Base-by-base conservation (phyloP, 2,329 filamentous ascomycete genomes). In the Cladosporium sp. region DNA sequence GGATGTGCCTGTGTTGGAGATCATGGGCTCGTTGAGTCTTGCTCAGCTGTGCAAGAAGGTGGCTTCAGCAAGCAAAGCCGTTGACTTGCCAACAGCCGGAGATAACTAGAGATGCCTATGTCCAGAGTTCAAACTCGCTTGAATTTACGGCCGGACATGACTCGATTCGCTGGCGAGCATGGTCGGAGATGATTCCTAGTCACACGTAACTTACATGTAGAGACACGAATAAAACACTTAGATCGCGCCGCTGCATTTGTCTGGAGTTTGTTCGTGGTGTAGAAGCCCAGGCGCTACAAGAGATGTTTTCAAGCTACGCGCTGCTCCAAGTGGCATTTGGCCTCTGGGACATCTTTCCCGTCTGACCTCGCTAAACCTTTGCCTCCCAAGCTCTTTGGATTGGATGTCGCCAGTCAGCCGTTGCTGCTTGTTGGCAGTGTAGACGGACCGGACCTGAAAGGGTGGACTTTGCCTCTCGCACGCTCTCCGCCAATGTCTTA, bases 1-100 rank as follows among this genome's bases (percentile, higher is more conserved):
- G 5, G 62, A 64, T 23, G 53, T 64, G 11, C 28, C 52, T 40
- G 35, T 64, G 12, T 58, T 64, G 23, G 62, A 64, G 18, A 46
- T 64, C 7, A 26, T 60, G 26, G 40, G 40, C 26, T 46, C 57
- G 26, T 26, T 29, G n/a, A 60, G 57, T 37, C 31, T 60, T 60
- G 16, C n/a, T 21, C 31, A 60, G 26, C 37, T 60, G 16, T 44
- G n/a, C 40, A 21, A 16, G 37, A 60, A 60, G 23, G 26, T 60
- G 12, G 57, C 37, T 26, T 37, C 31, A 23, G 31, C 55, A 8
- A 37, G 31, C 21, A 57, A 57, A 57, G 52, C 52, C 5, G 52
- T 55, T 7, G 52, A 55, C 28, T 7, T 55, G 8, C 52, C 52
- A 1, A 21, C 28, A 4, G 52, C 52, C 28, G 29, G 29, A 33